Base-by-base conservation (phyloP, 2,329 filamentous ascomycete species). In the Dactylonectria estremocensis region DNA sequence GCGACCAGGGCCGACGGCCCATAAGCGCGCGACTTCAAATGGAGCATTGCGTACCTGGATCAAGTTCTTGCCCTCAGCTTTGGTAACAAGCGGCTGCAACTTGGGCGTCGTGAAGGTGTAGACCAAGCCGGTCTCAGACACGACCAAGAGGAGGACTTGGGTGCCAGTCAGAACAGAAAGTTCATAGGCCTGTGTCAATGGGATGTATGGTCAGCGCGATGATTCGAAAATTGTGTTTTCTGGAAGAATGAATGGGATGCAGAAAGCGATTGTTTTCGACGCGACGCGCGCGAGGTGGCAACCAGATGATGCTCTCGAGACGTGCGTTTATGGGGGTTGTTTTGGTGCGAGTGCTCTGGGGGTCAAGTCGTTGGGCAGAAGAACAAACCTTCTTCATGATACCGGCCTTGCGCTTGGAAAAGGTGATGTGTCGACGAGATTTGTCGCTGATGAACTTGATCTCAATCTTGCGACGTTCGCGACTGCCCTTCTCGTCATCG, bases 391-490 rank as follows among this genome's bases (percentile, higher is more conserved):
- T 98, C 89, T 99, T 98, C 96, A 99, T 98, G 84, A 99, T 98
- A 77, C 96, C 96, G 64, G 96, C 96, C 88, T 99, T 99, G 83
- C 96, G 94, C 91, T 99, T 99, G 76, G 95, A 98, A 83, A 99
- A 98, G 78, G 96, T 98, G 82, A 98, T 99, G 87, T 99, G 96
- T 71, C 96, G 93, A 85, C 96, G 95, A 85, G 95, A 98, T 88
- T 99, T 99, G 86, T 99, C 96, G 84, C 95, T 95, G 83, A 99
- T 99, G 86, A 99, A 99, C 89, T 99, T 99, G 87, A 99, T 99
- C 85, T 99, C 96, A 79, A 99, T 99, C 92, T 99, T 99, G 86
- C 96, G 92, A 81, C 96, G 92, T 89, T 98, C 96, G 83, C 96
- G 95, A 80, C 95, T 95, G 71, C 94, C 94, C 90, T 98, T 98